Base-by-base conservation (phyloP, 1,139 yeast genomes). In the Lodderomyces margitis region DNA sequence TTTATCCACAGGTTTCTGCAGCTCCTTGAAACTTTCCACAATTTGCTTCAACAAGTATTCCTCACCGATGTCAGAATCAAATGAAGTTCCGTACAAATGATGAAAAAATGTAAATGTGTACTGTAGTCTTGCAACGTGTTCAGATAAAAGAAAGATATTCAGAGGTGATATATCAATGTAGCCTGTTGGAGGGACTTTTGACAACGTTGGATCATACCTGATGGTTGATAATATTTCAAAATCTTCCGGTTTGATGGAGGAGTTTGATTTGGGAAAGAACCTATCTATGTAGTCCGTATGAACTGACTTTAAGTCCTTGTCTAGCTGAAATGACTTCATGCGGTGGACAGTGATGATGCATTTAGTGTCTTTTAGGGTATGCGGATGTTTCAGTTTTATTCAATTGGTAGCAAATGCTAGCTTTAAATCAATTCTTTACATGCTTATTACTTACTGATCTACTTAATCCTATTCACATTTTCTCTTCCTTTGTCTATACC, bases 151-250 rank as follows among this genome's bases (percentile, higher is more conserved):
- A 49, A 85, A 81, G 59, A 83, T 83, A 45, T 80, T 61, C 35
- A 54, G 55, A 19, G 54, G 52, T 0, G 61, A 50, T 31, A 71
- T 58, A 14, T 64, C 59, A 5, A 53, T 46, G 5, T 60, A 59
- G 4, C 51, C 47, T 5, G 49, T 38, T 10, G 75, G 68, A 12
- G 55, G 53, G 3, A 44, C 23, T 0, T 48, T 40, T 4, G 74
- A 58, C 14, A 81, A 52, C 2, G 53, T 46, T 2, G 95, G 92
- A 52, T 86, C 95, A 52, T 82, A 87, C 37, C 95, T 63, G 19
- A 87, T 73, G 1, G 95, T 81, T 33, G 88, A 75, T 15, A 87
- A 64, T 9, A 86, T 55, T 45, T 80, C 74, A 53, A 85, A 83
- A 12, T 69, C 62, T 14, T 42, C 42, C 28, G 56, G 50, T 9